phyloP scores from a whole-genome alignment of 345 rosid species.

The Eucalyptus decipiens region DNA sequence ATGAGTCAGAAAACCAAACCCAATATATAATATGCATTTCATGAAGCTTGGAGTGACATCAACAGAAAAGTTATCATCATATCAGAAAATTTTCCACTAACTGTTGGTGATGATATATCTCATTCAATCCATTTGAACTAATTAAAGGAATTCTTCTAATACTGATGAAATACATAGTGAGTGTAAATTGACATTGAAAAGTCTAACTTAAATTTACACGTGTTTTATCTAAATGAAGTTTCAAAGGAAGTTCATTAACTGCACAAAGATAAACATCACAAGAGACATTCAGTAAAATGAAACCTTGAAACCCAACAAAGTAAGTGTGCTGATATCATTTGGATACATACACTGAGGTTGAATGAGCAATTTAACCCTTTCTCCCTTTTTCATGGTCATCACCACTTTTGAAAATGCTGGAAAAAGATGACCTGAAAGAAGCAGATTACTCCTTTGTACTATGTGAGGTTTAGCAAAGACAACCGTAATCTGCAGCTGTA shows the following conservation, averaged over 20 bases:
- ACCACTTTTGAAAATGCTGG: slow-evolving; percentile 34
- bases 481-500: neutral
- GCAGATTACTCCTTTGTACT: neutral
- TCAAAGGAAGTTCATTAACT: neutral
- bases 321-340: neutral
- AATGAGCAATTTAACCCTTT: slow-evolving; percentile 36
- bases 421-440: slow-evolving; percentile 37
- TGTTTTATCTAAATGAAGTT: neutral
- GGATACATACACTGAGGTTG: slow-evolving; percentile 37
- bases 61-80: neutral
- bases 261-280: neutral
- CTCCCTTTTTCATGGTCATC: slow-evolving; percentile 42
- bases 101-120: neutral
- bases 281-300: neutral
- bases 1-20: neutral
- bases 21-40: neutral
- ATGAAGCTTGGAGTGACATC: neutral
- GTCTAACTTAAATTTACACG: neutral
- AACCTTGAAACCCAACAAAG: neutral
- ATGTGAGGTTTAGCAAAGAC: neutral
- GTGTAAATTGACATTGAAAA: neutral
- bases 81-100: neutral
- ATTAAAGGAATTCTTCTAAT: neutral
- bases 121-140: neutral
- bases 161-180: neutral